Base-by-base conservation (phyloP, 805 yeast species). In the Metschnikowia peoriensis region DNA sequence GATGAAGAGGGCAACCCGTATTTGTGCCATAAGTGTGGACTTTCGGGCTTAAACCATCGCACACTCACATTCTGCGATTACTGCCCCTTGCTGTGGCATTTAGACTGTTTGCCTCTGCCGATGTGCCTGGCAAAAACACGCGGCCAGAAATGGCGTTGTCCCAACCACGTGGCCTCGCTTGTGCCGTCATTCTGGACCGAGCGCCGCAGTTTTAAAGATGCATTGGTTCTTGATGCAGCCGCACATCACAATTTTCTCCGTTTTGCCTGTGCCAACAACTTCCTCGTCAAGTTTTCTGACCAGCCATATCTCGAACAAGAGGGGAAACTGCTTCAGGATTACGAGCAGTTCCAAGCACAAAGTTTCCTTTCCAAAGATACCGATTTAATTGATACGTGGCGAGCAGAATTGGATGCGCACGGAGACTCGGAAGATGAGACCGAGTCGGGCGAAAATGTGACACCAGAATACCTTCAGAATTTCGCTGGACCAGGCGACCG, bases 81-180 rank as follows among this genome's bases (percentile, higher is more conserved):
- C 62, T 92, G 98, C 67, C 76, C 86, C 0, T 73, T 87, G 4
- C 79, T 84, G 15, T 92, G 96, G 96, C 98, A 92, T 70, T 68
- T 92, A 44, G 97, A 93, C 68, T 92, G 98, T 67, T 68, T 92
- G 14, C 76, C 79, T 47, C 88, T 89, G 1, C 96, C 97, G 1
- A 71, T 89, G 59, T 77, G 89, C 14, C 75, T 86, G 6, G 81
- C 86, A 16, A 89, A 89, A 61, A 83, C 86, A 40, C 65, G 88
- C 42, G 96, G 94, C 1, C 76, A 77, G 43, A 88, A 85, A 66
- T 93, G 97, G 98, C 84, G 82, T 71, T 94, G 97, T 68, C 98
- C 97, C 1, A 86, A 88, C 59, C 97, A 90, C 70, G 81, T 83
- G 17, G 87, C 80, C 44, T 73, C 69, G 41, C 66, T 81, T 22